Evolutionary conservation across 306 rosid species (phyloP), one percentile per base, ranked within the genome.

Genomic region (Quercus bicolor): DNA sequence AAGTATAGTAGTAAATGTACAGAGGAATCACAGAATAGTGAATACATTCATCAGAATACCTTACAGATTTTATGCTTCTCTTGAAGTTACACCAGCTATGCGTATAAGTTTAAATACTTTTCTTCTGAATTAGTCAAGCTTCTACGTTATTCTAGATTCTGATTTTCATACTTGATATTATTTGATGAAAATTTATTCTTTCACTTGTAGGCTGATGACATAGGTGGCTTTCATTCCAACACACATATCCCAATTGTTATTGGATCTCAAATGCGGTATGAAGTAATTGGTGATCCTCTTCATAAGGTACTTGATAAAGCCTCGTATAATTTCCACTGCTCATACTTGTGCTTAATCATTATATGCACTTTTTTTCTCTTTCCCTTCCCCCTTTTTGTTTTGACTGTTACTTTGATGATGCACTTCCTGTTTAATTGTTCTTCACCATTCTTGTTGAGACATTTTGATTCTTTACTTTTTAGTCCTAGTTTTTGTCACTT

Each of bases 211-310:
- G 94, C 94, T 26, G 86, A 89, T 56, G 96, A 90, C 80, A 84
- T 94, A 83, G 26, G 94, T 68, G 84, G 85, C 73, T 80, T 88
- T 80, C 98, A 94, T 74, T 73, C 92, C 68, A 94, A 94, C 84
- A 92, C 98, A 9, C 98, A 94, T 86, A 88, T 94, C 21, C 98
- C 98, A 72, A 2, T 94, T 76, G 92, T 94, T 69, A 54, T 94
- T 78, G 98, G 98, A 81, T 29, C 96, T 85, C 98, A 94, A 89
- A 65, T 73, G 91, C 97, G 98, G 48, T 92, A 92, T 75, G 98
- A 94, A 88, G 68, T 88, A 82, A 87, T 90, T 1, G 98, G 98
- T 6, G 98, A 94, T 82, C 96, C 94, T n/a, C 88, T 92, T 79
- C 87, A 92, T 80, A 90, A 86, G 96, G 98, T 56, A 68, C 53